A percentile compares a stretch with the other conserved stretches of the same genome.
phyloP scores from a whole-genome alignment of 2,329 filamentous ascomycete species.

The Talaromyces piceae region DNA sequence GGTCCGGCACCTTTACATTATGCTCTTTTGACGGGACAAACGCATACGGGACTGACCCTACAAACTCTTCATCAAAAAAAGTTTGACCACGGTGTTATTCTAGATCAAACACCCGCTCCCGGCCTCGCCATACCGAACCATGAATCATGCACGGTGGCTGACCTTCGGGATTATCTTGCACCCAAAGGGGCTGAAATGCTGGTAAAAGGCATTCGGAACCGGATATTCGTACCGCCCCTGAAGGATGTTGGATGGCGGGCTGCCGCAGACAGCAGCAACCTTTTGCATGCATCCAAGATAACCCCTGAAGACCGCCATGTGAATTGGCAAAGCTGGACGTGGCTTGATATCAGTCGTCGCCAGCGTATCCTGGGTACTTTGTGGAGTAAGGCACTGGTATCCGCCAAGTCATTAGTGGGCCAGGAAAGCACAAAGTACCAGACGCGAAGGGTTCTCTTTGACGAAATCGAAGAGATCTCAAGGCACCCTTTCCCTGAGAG shows the following conservation, averaged over 20 bases:
- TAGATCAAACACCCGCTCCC: conserved; percentile 60
- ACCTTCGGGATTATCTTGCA: conserved; percentile 51
- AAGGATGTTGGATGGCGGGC: conserved; percentile 22
- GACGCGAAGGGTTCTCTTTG: conserved; percentile 31
- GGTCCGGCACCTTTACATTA: conserved; percentile 84
- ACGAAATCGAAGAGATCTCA: conserved; percentile 25
- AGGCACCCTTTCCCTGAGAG: conserved; percentile 5
- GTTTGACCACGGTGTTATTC: conserved; percentile 73
- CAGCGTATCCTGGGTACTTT: conserved; percentile 56
- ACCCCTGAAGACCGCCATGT: conserved; percentile 56
- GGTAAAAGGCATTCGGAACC: conserved; percentile 53
- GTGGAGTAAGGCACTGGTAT: conserved; percentile 49
- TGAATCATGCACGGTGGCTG: conserved; percentile 38
- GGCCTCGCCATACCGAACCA: conserved; percentile 48
- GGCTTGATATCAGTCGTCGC: conserved; percentile 49
- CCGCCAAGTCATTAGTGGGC: conserved; percentile 14
- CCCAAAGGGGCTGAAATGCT: conserved; percentile 64
- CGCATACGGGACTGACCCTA: conserved; percentile 66
- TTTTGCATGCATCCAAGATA: conserved; percentile 65
- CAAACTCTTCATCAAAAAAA: conserved; percentile 71
- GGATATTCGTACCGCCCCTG: conserved; percentile 60
- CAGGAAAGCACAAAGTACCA: conserved; percentile 14
- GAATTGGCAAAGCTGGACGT: conserved; percentile 49
- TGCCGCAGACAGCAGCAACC: conserved; percentile 17
- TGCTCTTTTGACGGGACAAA: conserved; percentile 59